phyloP scores from a whole-genome alignment of 345 rosid genomes.

The Ceriops zippeliana region DNA sequence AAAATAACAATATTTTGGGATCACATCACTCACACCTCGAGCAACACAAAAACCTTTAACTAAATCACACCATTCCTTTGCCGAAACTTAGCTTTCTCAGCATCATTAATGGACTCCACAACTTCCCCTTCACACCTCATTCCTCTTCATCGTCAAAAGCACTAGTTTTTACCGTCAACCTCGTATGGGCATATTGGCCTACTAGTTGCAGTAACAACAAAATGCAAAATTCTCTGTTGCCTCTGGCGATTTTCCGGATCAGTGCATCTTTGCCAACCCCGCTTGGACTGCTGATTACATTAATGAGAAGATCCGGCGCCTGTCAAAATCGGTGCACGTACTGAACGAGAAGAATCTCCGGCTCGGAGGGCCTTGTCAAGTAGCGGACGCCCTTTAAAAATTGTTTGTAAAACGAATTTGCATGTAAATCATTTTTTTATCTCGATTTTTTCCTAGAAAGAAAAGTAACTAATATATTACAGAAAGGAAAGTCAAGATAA shows the following conservation, averaged over 20 bases:
- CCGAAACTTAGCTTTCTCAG: constrained; percentile 82
- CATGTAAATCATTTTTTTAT: no score
- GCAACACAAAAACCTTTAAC: constrained; percentile 2
- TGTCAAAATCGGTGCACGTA: constrained; percentile 37
- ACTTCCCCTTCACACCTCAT: constrained; percentile 55
- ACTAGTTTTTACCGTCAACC: constrained; percentile 72
- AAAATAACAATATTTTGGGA: no score
- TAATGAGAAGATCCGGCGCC: constrained; percentile 52
- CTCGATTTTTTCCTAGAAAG: no score
- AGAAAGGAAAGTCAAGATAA: no score
- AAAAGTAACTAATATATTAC: no score
- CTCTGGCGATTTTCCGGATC: constrained; percentile 59
- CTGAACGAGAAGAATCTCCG: constrained; percentile 49
- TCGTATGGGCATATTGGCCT: constrained; percentile 71
- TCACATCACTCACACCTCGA: neutral
- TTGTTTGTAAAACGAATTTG: no score
- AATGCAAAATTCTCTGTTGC: constrained; percentile 50
- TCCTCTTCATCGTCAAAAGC: constrained; percentile 63
- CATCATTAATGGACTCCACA: constrained; percentile 73
- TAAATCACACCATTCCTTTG: constrained; percentile 60
- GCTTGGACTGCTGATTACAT: constrained; percentile 79
- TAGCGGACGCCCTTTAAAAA: constrained; percentile 6
- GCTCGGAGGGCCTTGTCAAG: constrained; percentile 46
- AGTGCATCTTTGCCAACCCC: constrained; percentile 93
- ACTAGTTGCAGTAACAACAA: constrained; percentile 82